Conservation (phyloP, 352 stramenopile species). For the Phytopythium montanum region DNA sequence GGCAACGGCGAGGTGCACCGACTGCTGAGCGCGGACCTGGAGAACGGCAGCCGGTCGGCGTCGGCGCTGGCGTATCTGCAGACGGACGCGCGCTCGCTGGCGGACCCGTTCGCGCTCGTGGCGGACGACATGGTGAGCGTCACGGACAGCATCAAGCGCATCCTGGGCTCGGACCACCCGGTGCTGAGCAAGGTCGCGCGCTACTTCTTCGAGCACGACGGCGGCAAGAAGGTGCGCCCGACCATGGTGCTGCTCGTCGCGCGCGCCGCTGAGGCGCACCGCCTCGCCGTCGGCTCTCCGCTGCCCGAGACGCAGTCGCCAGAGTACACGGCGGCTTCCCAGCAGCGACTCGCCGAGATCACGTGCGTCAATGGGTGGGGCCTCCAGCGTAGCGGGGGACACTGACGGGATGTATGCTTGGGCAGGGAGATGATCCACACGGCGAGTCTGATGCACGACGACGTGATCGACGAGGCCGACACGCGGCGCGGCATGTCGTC, state of each 20-base stretch:
- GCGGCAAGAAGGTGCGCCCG: conserved; percentile 98
- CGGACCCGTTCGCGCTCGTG: conserved; percentile 94
- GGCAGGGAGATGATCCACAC: conserved; percentile 98
- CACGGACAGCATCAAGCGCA: conserved; percentile 93
- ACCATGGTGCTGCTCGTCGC: conserved; percentile 97
- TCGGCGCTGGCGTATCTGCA: conserved; percentile 47
- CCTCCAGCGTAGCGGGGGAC: too few relatives aligned
- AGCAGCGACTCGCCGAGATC: conserved; percentile 83
- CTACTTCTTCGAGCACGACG: conserved; percentile 94
- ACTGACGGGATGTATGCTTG: background rate
- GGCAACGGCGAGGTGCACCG: conserved; percentile 21
- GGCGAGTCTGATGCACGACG: conserved; percentile 97
- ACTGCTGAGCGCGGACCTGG: conserved; percentile 40
- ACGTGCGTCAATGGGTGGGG: conserved; percentile 40
- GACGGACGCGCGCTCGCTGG: conserved; percentile 42
- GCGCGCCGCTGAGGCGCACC: conserved; percentile 86
- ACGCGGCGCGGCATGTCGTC: conserved; percentile 92
- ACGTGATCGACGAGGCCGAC: conserved; percentile 98
- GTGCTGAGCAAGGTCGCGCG: conserved; percentile 96
- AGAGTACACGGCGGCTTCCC: conserved; percentile 68
- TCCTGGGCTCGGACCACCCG: conserved; percentile 96
- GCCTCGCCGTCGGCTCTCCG: conserved; percentile 29
- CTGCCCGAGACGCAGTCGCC: conserved; percentile 53
- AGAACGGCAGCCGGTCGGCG: conserved; percentile 11
- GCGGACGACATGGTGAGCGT: conserved; percentile 89